Conservation (phyloP, 768 basidiomycete genomes). For the Lyophyllum shimeji region DNA sequence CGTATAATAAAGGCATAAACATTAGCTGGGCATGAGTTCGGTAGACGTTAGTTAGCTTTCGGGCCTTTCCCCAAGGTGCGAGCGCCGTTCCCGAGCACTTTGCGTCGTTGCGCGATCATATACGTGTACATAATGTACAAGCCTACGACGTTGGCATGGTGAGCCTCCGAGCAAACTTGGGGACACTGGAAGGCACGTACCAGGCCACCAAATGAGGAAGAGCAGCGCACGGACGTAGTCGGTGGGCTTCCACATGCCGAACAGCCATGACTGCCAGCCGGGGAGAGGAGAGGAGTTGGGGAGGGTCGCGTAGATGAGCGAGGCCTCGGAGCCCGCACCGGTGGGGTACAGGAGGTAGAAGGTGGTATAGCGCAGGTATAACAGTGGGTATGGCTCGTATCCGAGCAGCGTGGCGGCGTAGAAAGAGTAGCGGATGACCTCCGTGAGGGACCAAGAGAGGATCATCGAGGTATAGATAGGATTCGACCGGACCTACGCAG, state of each 20-base stretch:
- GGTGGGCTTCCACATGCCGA: constrained; percentile 48
- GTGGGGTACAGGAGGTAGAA: constrained; percentile 94
- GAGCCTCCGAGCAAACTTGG: neutral
- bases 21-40: neutral
- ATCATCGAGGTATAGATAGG: constrained; percentile 91
- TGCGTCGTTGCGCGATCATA: constrained; percentile 53
- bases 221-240: constrained; percentile 60
- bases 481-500: constrained; percentile 56
- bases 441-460: constrained; percentile 88
- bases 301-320: constrained; percentile 76
- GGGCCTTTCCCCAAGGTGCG: constrained; percentile 1
- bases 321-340: constrained; percentile 89
- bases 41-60: constrained; percentile 2
- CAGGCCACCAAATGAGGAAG: constrained; percentile 87
- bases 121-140: constrained; percentile 53
- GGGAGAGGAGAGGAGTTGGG: constrained; percentile 46
- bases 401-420: constrained; percentile 73
- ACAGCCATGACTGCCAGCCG: constrained; percentile 41
- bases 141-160: constrained; percentile 26
- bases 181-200: constrained; percentile 37
- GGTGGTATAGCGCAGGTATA: constrained; percentile 85
- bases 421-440: constrained; percentile 89
- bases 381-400: constrained; percentile 47
- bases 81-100: constrained; percentile 32
- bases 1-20: neutral